Percentiles rank a stretch among this genome's conserved stretches.
These are phyloP conservation scores for Tricholoma bakamatsutake DNA, from an alignment of 768 basidiomycete species.

Conservation along the genomic window DNA sequence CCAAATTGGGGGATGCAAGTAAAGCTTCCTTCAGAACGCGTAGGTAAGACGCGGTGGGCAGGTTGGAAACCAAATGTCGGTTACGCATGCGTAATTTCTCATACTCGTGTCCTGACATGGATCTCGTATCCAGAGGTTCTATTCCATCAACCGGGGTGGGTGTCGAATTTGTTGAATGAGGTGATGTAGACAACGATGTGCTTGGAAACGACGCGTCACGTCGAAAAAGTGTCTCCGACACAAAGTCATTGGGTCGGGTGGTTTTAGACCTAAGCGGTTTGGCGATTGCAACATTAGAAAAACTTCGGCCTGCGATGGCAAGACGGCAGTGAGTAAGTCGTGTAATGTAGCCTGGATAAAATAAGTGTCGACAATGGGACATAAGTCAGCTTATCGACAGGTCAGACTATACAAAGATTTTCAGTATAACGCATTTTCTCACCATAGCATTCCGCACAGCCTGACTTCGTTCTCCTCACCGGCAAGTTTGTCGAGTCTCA, in stretches of 20 bases:
- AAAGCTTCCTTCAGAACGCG: slow-evolving; percentile 5
- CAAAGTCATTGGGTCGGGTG: not conserved
- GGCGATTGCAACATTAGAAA: slow-evolving; percentile 18
- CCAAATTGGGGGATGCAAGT: not conserved
- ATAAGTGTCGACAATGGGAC: slow-evolving; percentile 64
- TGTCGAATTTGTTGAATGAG: not conserved
- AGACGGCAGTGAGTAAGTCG: slow-evolving; percentile 17
- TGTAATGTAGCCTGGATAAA: slow-evolving; percentile 40
- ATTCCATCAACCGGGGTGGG: not conserved
- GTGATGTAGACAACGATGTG: slow-evolving; percentile 9
- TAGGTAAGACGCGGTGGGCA: slow-evolving; percentile 6
- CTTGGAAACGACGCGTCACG: slow-evolving; percentile 4
- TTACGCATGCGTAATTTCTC: slow-evolving; percentile 4
- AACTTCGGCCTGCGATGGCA: slow-evolving; percentile 11
- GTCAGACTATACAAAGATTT: slow-evolving; percentile 9
- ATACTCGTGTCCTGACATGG: slow-evolving; percentile 2
- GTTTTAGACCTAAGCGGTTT: not conserved
- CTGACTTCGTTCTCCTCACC: slow-evolving; percentile 7
- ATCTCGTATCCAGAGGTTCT: not conserved
- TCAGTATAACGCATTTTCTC: slow-evolving; percentile 14
- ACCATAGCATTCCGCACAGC: slow-evolving; percentile 53
- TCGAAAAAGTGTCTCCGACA: not conserved
- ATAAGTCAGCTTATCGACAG: slow-evolving; percentile 57
- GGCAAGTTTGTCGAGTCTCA: slow-evolving; percentile 9
- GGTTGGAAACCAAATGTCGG: slow-evolving; percentile 3